Evolutionary conservation across 805 yeast species (phyloP).

Genomic region (Komagataella pastoris): DNA sequence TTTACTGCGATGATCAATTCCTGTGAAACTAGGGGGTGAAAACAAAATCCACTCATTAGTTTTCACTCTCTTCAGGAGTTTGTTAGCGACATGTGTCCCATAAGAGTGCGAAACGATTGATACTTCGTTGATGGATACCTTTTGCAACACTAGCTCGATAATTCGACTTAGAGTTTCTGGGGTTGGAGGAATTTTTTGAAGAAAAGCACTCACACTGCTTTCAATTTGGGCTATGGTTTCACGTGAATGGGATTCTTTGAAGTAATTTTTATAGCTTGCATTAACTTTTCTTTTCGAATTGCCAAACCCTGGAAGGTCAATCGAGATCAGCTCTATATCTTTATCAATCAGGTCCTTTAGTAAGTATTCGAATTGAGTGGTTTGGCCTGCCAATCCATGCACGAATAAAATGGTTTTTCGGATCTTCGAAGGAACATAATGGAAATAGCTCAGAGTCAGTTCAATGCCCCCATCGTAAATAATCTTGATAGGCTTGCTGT

Average conservation of each 20-base stretch:
- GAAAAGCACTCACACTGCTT: constrained; percentile 12
- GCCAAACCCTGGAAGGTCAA: constrained; percentile 91
- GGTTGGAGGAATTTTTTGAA: not conserved
- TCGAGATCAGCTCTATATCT: constrained; percentile 47
- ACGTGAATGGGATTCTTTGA: not conserved
- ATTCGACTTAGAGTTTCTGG: constrained; percentile 12
- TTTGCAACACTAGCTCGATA: constrained; percentile 22
- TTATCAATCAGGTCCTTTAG: constrained; percentile 44
- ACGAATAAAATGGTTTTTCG: constrained; percentile 41
- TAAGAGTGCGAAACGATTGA: constrained; percentile 40
- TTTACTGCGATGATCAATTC: not conserved
- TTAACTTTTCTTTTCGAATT: constrained; percentile 18
- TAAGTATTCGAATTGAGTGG: constrained; percentile 72
- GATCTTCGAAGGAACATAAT: not conserved
- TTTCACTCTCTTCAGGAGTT: constrained; percentile 29
- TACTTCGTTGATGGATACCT: constrained; percentile 25
- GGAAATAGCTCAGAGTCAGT: not conserved
- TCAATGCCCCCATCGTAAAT: not conserved
- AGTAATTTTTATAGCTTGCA: not conserved
- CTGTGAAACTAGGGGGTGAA: constrained; percentile 27
- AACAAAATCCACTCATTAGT: constrained; percentile 25
- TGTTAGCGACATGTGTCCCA: constrained; percentile 37
- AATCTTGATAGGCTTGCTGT: not conserved
- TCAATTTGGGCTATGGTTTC: not conserved
- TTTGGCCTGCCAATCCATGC: constrained; percentile 88